phyloP scores from a whole-genome alignment of 2,329 filamentous ascomycete species.

The Chaetomiaceae sp. region DNA sequence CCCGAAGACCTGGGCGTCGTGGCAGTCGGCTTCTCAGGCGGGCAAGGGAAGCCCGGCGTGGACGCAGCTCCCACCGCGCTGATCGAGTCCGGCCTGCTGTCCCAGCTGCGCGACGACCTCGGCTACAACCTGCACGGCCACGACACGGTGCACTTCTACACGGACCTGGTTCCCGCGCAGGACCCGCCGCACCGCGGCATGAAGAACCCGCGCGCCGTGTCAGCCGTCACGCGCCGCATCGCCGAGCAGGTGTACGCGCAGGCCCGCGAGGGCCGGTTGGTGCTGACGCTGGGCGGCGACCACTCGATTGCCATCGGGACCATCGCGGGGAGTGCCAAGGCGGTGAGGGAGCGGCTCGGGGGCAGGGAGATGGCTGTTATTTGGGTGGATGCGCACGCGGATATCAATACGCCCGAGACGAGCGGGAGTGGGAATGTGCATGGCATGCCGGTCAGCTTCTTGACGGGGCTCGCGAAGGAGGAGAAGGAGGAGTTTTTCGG shows the following conservation, averaged over 20 bases:
- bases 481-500: constrained; percentile 77
- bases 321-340: constrained; percentile 80
- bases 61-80: constrained; percentile 86
- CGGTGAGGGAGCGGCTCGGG: constrained; percentile 70
- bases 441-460: constrained; percentile 93
- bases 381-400: constrained; percentile 97
- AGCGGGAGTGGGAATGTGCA: constrained; percentile 91
- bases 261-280: constrained; percentile 75
- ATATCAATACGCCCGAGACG: constrained; percentile 94
- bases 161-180: constrained; percentile 61
- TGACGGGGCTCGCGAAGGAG: constrained; percentile 78
- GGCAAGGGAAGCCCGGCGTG: constrained; percentile 90
- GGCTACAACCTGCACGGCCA: constrained; percentile 87
- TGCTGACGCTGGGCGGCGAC: constrained; percentile 90
- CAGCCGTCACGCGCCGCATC: constrained; percentile 75
- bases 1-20: constrained; percentile 82
- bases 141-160: constrained; percentile 74
- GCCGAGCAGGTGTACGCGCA: constrained; percentile 83
- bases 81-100: constrained; percentile 80
- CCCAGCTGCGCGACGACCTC: constrained; percentile 77
- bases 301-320: constrained; percentile 96
- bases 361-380: constrained; percentile 85
- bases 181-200: constrained; percentile 85
- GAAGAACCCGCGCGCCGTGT: constrained; percentile 88
- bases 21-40: constrained; percentile 92